Conservation (phyloP, 2,329 filamentous ascomycete genomes). For the Penicillium sp. region DNA sequence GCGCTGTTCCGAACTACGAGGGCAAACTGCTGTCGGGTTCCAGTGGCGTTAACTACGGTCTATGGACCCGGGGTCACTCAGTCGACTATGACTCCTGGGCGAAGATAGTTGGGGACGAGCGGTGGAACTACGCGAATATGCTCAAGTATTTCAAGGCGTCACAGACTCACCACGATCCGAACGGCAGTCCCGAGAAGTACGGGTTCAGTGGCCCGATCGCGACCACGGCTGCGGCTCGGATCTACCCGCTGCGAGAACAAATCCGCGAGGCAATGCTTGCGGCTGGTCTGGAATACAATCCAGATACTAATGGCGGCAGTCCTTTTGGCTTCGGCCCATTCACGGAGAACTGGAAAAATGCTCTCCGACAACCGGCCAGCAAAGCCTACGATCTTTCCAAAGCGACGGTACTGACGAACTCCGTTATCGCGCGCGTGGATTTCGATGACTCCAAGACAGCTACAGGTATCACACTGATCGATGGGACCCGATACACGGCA, state of each 20-base stretch:
- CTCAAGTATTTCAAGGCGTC: conserved; percentile 19
- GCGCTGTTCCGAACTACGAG: no score
- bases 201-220: neutral
- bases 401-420: neutral
- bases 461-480: neutral
- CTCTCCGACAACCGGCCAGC: neutral
- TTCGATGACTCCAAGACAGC: neutral
- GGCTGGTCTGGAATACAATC: neutral
- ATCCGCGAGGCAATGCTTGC: neutral
- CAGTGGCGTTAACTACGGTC: conserved; percentile 32
- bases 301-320: neutral
- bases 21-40: conserved; percentile 14
- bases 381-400: neutral
- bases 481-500: neutral
- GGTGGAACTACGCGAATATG: conserved; percentile 22
- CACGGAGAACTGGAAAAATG: neutral
- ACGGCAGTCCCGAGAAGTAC: neutral
- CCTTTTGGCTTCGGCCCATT: neutral
- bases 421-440: neutral
- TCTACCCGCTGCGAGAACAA: neutral
- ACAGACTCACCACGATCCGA: conserved; percentile 3
- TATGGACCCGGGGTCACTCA: conserved; percentile 18
- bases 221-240: neutral
- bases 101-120: conserved; percentile 15
- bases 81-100: conserved; percentile 23